Percentiles rank a stretch among this genome's conserved stretches.
Conservation (phyloP, 345 rosid species). For the Euphorbia lathyris region DNA sequence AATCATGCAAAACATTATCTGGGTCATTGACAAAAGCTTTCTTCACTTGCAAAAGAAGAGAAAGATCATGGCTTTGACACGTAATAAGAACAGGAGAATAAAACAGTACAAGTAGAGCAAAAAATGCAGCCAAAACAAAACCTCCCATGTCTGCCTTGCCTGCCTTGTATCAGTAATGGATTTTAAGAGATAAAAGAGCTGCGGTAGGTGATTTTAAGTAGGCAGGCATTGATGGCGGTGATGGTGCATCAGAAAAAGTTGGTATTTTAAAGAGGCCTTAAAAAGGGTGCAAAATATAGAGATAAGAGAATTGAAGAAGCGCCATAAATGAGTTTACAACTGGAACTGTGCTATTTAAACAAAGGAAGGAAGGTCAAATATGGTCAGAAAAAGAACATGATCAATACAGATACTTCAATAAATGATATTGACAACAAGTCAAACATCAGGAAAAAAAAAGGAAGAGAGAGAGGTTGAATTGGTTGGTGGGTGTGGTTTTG, state of each 20-base stretch:
- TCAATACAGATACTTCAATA: neutral
- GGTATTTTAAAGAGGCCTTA: constrained; percentile 20
- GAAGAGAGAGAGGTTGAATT: neutral
- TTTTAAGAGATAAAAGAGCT: neutral
- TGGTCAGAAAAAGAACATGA: constrained; percentile 30
- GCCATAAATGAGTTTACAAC: constrained; percentile 37
- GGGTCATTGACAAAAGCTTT: constrained; percentile 38
- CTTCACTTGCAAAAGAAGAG: constrained; percentile 58
- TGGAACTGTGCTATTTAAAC: constrained; percentile 38
- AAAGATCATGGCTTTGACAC: constrained; percentile 33
- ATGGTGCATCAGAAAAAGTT: constrained; percentile 13
- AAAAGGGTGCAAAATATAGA: constrained; percentile 27
- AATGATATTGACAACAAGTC: neutral
- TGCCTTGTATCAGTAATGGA: too few relatives aligned
- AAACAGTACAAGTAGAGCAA: constrained; percentile 26
- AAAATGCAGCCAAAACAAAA: neutral
- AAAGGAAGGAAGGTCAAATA: constrained; percentile 34
- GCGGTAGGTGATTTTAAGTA: neutral
- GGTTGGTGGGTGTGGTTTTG: constrained; percentile 14
- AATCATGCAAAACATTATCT: constrained; percentile 40
- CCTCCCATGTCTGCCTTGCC: constrained; percentile 4
- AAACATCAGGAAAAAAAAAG: neutral
- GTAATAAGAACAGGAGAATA: constrained; percentile 21
- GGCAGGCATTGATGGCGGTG: constrained; percentile 5
- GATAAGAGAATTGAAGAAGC: constrained; percentile 10